These are phyloP conservation scores for Vitellaria paradoxa DNA, from an alignment of 179 eudicot genomes.

Conservation along the genomic window DNA sequence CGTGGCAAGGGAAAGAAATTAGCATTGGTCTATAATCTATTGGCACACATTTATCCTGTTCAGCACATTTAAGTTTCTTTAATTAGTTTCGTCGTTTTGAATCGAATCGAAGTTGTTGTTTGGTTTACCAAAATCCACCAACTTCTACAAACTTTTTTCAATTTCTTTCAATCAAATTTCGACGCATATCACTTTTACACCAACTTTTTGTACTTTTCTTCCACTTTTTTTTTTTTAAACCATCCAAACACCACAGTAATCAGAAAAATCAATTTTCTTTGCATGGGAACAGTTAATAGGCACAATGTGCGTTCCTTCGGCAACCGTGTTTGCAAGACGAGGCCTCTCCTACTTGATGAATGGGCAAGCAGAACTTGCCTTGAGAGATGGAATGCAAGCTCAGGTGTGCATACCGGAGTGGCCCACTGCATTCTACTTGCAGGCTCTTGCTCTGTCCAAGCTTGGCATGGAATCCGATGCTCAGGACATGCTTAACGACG, in stretches of 20 bases:
- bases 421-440: conserved; percentile 96
- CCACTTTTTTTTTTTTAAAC: no score
- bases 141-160: no score
- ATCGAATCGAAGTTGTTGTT: no score
- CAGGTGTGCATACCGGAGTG: conserved; percentile 98
- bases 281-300: conserved; percentile 53
- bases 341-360: conserved; percentile 82
- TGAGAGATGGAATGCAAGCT: conserved; percentile 98
- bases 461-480: conserved; percentile 67
- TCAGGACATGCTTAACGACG: conserved; percentile 62
- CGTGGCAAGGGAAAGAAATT: no score
- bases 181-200: neutral
- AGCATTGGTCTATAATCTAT: no score
- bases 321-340: conserved; percentile 84
- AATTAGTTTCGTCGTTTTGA: no score
- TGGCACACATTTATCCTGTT: neutral
- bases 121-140: no score
- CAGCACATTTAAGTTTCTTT: neutral
- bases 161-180: no score
- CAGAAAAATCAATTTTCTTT: conserved; percentile 2
- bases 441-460: conserved; percentile 70
- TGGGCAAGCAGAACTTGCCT: conserved; percentile 84
- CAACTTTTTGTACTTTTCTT: neutral
- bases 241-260: no score
- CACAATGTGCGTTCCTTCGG: conserved; percentile 87